Evolutionary conservation across 306 rosid genomes (phyloP).

Genomic region (Acacia crassicarpa): DNA sequence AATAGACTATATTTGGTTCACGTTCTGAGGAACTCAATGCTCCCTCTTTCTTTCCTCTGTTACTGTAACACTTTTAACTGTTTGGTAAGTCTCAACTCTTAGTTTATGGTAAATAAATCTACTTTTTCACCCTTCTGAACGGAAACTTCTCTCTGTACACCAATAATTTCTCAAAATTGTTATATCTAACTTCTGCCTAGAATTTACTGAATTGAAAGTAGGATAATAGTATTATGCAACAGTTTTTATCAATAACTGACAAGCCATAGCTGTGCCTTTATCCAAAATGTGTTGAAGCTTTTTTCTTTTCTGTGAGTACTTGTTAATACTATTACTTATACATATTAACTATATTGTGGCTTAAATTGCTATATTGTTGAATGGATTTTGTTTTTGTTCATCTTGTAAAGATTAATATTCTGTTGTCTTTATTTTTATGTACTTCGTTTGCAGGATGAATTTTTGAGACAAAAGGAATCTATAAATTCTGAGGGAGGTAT

Average conservation of each 20-base stretch:
- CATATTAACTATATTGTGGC: background rate
- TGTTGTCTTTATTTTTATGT: too few relatives aligned
- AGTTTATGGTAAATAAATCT: background rate
- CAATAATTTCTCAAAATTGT: background rate
- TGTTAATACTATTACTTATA: background rate
- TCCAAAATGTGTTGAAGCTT: background rate
- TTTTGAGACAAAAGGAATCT: too few relatives aligned
- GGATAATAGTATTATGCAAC: too few relatives aligned
- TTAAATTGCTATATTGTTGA: background rate
- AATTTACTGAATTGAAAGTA: too few relatives aligned
- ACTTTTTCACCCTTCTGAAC: background rate
- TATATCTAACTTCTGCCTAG: too few relatives aligned
- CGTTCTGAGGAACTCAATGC: background rate
- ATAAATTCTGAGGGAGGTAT: too few relatives aligned
- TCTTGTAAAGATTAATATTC: too few relatives aligned
- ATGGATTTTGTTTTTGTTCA: too few relatives aligned
- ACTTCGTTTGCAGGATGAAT: too few relatives aligned
- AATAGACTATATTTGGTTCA: slow-evolving; percentile 7
- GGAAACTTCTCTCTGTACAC: background rate
- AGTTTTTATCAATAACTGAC: too few relatives aligned
- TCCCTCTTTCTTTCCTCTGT: background rate
- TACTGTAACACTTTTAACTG: slow-evolving; percentile 1
- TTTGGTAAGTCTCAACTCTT: background rate
- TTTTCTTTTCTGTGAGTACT: background rate
- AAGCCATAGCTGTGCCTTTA: too few relatives aligned